A percentile compares a stretch with the other conserved stretches of the same genome.
Evolutionary conservation across 768 basidiomycete genomes (phyloP).

Genomic region (Suillus alpinus): DNA sequence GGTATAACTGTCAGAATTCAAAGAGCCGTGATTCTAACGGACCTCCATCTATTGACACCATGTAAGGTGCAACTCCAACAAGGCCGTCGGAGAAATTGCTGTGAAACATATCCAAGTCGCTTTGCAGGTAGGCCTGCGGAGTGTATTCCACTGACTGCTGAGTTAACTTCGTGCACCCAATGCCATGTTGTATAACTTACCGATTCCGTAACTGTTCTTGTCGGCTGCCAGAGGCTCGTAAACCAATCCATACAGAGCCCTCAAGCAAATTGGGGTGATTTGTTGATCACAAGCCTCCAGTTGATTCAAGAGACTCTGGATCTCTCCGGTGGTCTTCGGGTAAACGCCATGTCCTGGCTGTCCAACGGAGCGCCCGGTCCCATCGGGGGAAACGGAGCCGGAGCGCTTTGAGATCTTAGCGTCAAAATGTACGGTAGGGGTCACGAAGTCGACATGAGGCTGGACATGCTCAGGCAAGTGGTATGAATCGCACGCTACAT

Average conservation of each 20-base stretch:
- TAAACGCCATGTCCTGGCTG: neutral
- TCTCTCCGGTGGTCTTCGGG: constrained; percentile 11
- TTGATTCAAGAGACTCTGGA: constrained; percentile 14
- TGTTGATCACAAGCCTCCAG: constrained; percentile 29
- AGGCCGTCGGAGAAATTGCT: constrained; percentile 38
- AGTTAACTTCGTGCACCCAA: neutral
- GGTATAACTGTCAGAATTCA: neutral
- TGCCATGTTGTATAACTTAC: constrained; percentile 13
- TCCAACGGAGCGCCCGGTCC: constrained; percentile 7
- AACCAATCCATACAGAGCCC: constrained; percentile 36
- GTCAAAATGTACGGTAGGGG: constrained; percentile 38
- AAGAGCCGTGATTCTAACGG: neutral
- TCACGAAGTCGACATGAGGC: constrained; percentile 38
- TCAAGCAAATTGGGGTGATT: constrained; percentile 38
- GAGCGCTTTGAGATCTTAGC: constrained; percentile 24
- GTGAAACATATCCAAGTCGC: constrained; percentile 43
- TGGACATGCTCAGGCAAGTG: constrained; percentile 34
- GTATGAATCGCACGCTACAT: constrained; percentile 33
- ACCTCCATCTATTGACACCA: constrained; percentile 20
- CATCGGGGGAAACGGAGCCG: constrained; percentile 19
- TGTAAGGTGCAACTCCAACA: constrained; percentile 36
- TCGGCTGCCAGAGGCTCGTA: constrained; percentile 28
- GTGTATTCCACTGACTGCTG: constrained; percentile 38
- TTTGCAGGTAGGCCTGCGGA: constrained; percentile 38
- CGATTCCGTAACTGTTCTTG: constrained; percentile 39